phyloP scores from a whole-genome alignment of 495 filamentous ascomycete genomes.

The Penicillium goetzii region DNA sequence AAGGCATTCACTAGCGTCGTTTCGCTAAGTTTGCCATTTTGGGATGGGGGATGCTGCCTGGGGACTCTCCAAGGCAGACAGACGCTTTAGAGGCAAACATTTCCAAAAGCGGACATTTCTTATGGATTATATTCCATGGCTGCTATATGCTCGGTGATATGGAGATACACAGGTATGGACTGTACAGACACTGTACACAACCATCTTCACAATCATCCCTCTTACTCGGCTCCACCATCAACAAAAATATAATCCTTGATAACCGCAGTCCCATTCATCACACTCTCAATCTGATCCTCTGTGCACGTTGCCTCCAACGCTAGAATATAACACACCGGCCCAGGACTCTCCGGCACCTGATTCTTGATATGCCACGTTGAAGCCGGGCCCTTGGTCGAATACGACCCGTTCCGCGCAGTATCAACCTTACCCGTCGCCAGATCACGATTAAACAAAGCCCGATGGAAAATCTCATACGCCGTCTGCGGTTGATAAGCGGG shows the following conservation, averaged over 20 bases:
- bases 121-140: neutral
- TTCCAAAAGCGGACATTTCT: neutral
- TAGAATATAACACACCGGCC: constrained; percentile 52
- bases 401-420: constrained; percentile 43
- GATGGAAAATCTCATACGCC: constrained; percentile 58
- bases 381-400: constrained; percentile 52
- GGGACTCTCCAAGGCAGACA: neutral
- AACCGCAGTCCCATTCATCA: constrained; percentile 51
- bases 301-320: constrained; percentile 46
- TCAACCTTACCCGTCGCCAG: constrained; percentile 57
- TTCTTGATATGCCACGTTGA: constrained; percentile 59
- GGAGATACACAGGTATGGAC: neutral
- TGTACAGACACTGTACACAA: neutral
- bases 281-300: constrained; percentile 49
- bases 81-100: neutral
- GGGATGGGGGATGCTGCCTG: neutral
- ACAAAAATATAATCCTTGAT: constrained; percentile 56
- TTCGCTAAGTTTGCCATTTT: neutral
- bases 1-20: too few relatives aligned
- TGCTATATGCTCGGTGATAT: neutral
- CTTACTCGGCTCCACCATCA: constrained; percentile 7
- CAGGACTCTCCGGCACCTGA: constrained; percentile 41
- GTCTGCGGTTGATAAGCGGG: constrained; percentile 62
- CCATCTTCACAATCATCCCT: neutral
- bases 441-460: constrained; percentile 56